Conservation (phyloP, 2,329 filamentous ascomycete species). For the Pseudogymnoascus sp. region DNA sequence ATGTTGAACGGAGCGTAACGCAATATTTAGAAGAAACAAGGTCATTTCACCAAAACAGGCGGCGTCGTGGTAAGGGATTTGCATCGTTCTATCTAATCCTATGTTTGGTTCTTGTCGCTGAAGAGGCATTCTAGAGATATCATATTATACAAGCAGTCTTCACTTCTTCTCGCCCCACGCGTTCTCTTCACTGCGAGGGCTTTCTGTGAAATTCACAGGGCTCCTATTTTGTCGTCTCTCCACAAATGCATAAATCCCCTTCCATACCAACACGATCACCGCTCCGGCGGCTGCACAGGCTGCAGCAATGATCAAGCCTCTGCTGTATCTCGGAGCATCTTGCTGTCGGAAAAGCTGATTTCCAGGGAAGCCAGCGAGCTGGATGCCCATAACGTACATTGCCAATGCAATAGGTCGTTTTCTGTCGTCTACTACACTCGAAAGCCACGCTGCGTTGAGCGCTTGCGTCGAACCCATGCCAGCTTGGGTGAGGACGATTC, state of each 20-base stretch:
- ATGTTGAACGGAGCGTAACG: too few relatives aligned
- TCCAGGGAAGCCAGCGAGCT: conserved; percentile 10
- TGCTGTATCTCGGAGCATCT: conserved; percentile 11
- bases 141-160: neutral
- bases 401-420: conserved; percentile 10
- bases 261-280: conserved; percentile 11
- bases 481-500: conserved; percentile 10
- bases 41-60: neutral
- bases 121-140: neutral
- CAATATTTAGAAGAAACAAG: neutral
- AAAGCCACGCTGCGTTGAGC: conserved; percentile 11
- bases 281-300: conserved; percentile 1
- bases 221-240: neutral
- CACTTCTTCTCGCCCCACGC: neutral
- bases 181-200: neutral
- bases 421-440: conserved; percentile 7
- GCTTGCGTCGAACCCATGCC: conserved; percentile 11
- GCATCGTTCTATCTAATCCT: neutral
- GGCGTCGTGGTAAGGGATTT: neutral
- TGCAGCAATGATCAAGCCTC: conserved; percentile 7
- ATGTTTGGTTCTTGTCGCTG: neutral
- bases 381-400: conserved; percentile 12
- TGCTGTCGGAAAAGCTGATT: conserved; percentile 11
- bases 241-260: conserved; percentile 3
- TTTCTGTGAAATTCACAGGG: neutral